Percentiles rank a stretch among this genome's conserved stretches.
Conservation (phyloP, 345 rosid genomes). For the Camelina neglecta region DNA sequence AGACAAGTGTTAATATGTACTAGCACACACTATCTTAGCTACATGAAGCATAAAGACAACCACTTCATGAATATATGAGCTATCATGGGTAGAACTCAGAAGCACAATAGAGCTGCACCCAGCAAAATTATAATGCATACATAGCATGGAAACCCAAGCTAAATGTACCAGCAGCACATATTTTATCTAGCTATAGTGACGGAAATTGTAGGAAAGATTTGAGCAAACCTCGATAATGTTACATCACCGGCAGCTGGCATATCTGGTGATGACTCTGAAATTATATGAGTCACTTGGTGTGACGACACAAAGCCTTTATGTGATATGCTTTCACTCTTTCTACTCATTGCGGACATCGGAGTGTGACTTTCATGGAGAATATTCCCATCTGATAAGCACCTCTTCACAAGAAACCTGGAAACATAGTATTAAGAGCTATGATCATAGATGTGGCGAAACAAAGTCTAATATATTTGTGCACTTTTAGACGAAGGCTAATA, state of each 20-base stretch:
- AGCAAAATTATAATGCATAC: slow-evolving; percentile 17
- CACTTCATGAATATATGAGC: slow-evolving; percentile 21
- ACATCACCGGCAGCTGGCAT: slow-evolving; percentile 79
- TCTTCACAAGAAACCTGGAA: slow-evolving; percentile 73
- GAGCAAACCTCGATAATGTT: slow-evolving; percentile 71
- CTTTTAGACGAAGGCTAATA: neutral
- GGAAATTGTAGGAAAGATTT: slow-evolving; percentile 10
- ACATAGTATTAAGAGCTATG: slow-evolving; percentile 26
- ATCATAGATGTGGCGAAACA: slow-evolving; percentile 15
- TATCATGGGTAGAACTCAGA: slow-evolving; percentile 14
- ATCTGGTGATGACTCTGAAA: slow-evolving; percentile 87
- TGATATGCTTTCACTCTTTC: slow-evolving; percentile 53
- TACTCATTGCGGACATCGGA: slow-evolving; percentile 55
- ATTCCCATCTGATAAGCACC: slow-evolving; percentile 95
- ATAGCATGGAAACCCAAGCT: slow-evolving; percentile 8
- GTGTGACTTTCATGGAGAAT: slow-evolving; percentile 58
- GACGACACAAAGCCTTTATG: slow-evolving; percentile 52
- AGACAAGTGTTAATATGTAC: neutral
- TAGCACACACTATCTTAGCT: slow-evolving; percentile 4
- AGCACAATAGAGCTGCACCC: neutral
- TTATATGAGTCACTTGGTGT: slow-evolving; percentile 52
- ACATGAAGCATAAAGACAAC: slow-evolving; percentile 26
- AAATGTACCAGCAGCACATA: slow-evolving; percentile 8
- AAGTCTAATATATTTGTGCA: neutral
- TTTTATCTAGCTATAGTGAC: slow-evolving; percentile 18